These are phyloP conservation scores for Corymbia citriodora DNA, from an alignment of 441 rosid species.

Conservation along the genomic window DNA sequence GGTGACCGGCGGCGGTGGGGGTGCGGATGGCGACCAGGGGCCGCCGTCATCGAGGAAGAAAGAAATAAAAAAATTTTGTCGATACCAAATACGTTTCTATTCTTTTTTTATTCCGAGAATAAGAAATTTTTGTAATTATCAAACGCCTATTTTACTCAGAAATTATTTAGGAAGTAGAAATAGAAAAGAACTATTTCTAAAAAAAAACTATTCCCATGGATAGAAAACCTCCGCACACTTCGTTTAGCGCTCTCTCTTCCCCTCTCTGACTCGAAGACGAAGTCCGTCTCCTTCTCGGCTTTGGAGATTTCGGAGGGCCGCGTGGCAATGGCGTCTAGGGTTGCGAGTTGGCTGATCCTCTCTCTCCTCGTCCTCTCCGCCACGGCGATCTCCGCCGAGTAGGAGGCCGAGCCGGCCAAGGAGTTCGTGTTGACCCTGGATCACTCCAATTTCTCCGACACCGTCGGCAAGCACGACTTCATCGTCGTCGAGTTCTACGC, in stretches of 20 bases:
- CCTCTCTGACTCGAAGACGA: not conserved
- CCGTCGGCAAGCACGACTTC: constrained; percentile 67
- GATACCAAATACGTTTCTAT: too few relatives aligned
- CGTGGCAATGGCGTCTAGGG: constrained; percentile 25
- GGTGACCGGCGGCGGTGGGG: too few relatives aligned
- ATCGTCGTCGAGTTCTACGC: constrained; percentile 97
- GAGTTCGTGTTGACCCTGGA: constrained; percentile 83
- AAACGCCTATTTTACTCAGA: too few relatives aligned
- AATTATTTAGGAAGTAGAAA: too few relatives aligned
- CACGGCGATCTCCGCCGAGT: constrained; percentile 21
- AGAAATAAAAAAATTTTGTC: too few relatives aligned
- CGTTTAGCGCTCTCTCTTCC: not conserved
- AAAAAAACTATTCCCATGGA: too few relatives aligned
- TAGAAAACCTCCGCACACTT: not conserved
- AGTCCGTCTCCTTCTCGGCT: not conserved
- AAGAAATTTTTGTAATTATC: too few relatives aligned
- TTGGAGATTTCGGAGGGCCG: not conserved
- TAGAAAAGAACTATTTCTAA: too few relatives aligned
- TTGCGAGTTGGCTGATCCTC: constrained; percentile 25
- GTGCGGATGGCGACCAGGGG: too few relatives aligned
- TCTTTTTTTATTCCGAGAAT: too few relatives aligned
- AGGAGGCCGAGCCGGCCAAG: constrained; percentile 40
- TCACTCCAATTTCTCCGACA: constrained; percentile 74
- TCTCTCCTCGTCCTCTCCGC: constrained; percentile 20
- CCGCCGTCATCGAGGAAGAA: too few relatives aligned